These are phyloP conservation scores for Aspergillus bombycis DNA, from an alignment of 2,329 filamentous ascomycete genomes.

Conservation along the genomic window DNA sequence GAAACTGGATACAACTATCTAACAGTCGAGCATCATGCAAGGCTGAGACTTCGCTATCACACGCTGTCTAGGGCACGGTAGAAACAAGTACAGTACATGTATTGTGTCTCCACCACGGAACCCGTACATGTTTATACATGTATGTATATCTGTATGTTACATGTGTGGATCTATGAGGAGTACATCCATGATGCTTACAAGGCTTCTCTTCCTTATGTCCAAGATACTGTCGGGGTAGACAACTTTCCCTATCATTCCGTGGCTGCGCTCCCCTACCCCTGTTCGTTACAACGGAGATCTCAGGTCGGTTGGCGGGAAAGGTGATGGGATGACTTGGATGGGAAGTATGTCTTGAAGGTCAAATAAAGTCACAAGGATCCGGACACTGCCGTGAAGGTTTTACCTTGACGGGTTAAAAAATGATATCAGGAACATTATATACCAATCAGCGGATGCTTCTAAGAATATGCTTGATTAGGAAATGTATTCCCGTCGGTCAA, in stretches of 20 bases:
- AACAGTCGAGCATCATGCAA: not conserved
- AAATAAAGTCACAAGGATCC: not conserved
- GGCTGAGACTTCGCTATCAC: not conserved
- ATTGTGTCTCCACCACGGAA: not conserved
- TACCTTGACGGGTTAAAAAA: conserved; percentile 3
- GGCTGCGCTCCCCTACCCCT: not conserved
- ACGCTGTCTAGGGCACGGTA: not conserved
- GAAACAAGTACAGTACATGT: not conserved
- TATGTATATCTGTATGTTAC: not conserved
- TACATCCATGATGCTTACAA: not conserved
- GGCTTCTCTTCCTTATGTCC: not conserved
- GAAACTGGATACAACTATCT: not conserved
- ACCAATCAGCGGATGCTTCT: not conserved
- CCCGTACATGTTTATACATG: conserved; percentile 1
- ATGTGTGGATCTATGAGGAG: not conserved
- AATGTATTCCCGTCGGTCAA: conserved; percentile 5
- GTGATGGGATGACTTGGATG: not conserved
- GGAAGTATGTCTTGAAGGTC: not conserved
- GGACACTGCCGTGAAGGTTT: not conserved
- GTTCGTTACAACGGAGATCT: not conserved
- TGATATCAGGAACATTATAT: not conserved
- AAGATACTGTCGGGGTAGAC: not conserved
- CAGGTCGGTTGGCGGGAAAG: not conserved
- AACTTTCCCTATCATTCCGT: not conserved
- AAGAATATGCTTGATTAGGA: not conserved